Evolutionary conservation across 2,329 filamentous ascomycete species (phyloP), one percentile per base, ranked within the genome.

Genomic region (Colletotrichum australisinense): DNA sequence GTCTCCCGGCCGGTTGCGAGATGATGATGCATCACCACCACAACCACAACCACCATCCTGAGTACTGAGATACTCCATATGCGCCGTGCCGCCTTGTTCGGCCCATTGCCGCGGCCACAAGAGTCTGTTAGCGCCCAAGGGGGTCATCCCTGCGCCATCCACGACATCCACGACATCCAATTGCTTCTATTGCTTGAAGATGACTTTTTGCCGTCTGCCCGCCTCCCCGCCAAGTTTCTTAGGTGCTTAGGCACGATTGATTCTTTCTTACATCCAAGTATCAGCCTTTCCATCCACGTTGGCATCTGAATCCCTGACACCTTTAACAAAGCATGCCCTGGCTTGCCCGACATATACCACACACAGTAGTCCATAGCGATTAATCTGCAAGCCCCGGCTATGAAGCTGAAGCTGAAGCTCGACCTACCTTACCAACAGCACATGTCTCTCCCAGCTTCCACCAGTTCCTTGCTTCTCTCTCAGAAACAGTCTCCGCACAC

Each of bases 31-130:
- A 30, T 55, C 26, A 30, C 28, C 62, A 59, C 49, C 63, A 42
- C 56, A 56, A 57, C 49, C 53, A 38, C 32, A 8, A 57, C n/a
- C 30, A 52, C 42, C 24, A 35, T 19, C 32, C 30, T 11, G 30
- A 32, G 30, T 35, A 12, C 32, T 35, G 32, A 35, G 32, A 35
- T 35, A 35, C 32, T 12, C 32, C 11, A 11, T 35, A 26, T 57
- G 32, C 49, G 63, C 42, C 30, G 66, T 52, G 30, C 46, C 57
- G 59, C 53, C 53, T 53, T 69, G 30, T 16, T 49, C 66, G 70
- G 66, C 70, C 70, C 70, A 73, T 64, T 69, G 63, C 42, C 58
- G 53, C 70, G 70, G 55, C 65, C 66, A 42, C 66, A 32, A 64
- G 52, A 52, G 67, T 60, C 28, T 62, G 32, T 73, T 73, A 70